phyloP scores from a whole-genome alignment of 1,139 yeast genomes.

The Lodderomyces theae region DNA sequence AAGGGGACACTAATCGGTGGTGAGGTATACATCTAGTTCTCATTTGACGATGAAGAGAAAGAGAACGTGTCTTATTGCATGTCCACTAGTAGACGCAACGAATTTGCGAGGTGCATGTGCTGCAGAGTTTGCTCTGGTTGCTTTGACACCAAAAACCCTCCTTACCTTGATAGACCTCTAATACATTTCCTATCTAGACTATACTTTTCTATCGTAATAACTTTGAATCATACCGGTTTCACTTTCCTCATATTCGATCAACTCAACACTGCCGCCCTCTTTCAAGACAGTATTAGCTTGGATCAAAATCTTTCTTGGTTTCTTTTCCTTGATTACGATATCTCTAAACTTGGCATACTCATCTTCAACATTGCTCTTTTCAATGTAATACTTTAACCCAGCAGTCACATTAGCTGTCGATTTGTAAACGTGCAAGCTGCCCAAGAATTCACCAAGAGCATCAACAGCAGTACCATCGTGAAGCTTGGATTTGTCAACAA shows the following conservation, averaged over 20 bases:
- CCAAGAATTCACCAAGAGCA: conserved; percentile 70
- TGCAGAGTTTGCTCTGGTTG: too few relatives aligned
- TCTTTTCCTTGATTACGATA: conserved; percentile 64
- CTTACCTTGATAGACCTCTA: too few relatives aligned
- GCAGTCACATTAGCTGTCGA: conserved; percentile 66
- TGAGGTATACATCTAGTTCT: too few relatives aligned
- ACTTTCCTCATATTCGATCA: conserved; percentile 73
- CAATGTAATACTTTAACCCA: conserved; percentile 62
- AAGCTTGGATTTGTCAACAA: conserved; percentile 60
- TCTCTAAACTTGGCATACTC: conserved; percentile 67
- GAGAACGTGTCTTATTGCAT: too few relatives aligned
- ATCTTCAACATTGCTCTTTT: conserved; percentile 63
- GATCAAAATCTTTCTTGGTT: conserved; percentile 79
- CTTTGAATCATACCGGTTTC: conserved; percentile 76
- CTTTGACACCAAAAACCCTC: too few relatives aligned
- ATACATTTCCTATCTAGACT: conserved; percentile 13
- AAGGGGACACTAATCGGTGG: too few relatives aligned
- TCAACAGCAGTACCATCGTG: conserved; percentile 60
- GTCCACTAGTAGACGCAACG: too few relatives aligned
- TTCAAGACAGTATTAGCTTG: conserved; percentile 68
- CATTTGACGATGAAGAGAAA: too few relatives aligned
- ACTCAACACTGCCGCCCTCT: conserved; percentile 38
- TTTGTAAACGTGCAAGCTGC: conserved; percentile 73
- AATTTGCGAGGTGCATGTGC: too few relatives aligned
- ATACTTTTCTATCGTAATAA: conserved; percentile 57